Evolutionary conservation across 208 protist genomes (phyloP).

Genomic region (Giardia duodenalis): DNA sequence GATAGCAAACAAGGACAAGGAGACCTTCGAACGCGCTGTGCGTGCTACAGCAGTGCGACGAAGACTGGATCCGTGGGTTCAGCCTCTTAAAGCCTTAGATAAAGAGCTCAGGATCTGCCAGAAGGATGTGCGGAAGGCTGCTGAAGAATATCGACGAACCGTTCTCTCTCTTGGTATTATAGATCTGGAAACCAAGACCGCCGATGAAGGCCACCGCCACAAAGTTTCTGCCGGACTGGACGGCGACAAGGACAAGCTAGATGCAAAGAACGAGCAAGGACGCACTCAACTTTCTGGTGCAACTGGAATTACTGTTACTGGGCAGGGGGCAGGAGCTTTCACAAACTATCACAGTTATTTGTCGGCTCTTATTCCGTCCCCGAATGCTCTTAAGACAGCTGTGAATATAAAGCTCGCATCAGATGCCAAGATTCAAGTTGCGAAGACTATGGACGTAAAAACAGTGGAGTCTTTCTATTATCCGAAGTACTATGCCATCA

Average conservation of each 20-base stretch:
- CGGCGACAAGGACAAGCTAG: not conserved
- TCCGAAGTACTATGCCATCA: not conserved
- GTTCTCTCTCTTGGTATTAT: conserved; percentile 9
- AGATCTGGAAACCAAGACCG: not conserved
- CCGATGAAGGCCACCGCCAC: not conserved
- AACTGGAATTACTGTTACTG: not conserved
- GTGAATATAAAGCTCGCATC: not conserved
- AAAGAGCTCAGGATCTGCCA: conserved; percentile 13
- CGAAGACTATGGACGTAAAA: not conserved
- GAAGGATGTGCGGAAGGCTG: not conserved
- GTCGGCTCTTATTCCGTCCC: not conserved
- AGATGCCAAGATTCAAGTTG: not conserved
- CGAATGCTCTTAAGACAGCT: not conserved
- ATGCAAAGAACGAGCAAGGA: not conserved
- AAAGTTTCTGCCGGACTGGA: not conserved
- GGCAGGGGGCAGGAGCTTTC: not conserved
- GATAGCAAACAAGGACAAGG: conserved; percentile 12
- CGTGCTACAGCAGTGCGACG: not conserved
- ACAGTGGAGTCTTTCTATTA: not conserved
- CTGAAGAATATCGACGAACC: conserved; percentile 16
- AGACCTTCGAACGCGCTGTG: conserved; percentile 11
- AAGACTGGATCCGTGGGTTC: conserved; percentile 14
- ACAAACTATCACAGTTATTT: not conserved
- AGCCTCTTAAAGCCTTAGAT: conserved; percentile 26
- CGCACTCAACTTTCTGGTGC: not conserved